These are phyloP conservation scores for Penicillium sp. DNA, from an alignment of 2,329 filamentous ascomycete genomes.

Conservation along the genomic window DNA sequence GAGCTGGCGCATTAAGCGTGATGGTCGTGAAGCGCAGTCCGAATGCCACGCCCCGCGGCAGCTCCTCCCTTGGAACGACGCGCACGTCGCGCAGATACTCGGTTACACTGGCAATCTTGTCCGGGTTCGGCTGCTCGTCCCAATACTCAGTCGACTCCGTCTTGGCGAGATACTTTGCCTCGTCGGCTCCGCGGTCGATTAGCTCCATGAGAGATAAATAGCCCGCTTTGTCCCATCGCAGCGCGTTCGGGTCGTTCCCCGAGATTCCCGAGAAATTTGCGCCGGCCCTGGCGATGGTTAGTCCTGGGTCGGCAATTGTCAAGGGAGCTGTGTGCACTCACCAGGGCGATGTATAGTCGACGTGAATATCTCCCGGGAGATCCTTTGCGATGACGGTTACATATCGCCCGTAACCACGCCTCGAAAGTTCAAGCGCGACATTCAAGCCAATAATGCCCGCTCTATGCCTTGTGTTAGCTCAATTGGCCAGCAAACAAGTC, in stretches of 20 bases:
- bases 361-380: constrained; percentile 47
- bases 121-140: constrained; percentile 44
- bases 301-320: too few relatives aligned
- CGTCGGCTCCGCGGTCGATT: constrained; percentile 37
- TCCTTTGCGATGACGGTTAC: constrained; percentile 48
- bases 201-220: constrained; percentile 41
- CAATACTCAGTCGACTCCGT: constrained; percentile 49
- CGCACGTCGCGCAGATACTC: constrained; percentile 42
- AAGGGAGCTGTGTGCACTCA: constrained; percentile 12
- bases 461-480: not conserved
- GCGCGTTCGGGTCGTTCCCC: constrained; percentile 46
- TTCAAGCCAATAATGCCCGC: constrained; percentile 19
- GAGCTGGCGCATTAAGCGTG: constrained; percentile 46
- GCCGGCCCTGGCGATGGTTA: constrained; percentile 40
- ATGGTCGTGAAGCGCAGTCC: constrained; percentile 45
- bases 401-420: constrained; percentile 14
- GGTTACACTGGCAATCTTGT: constrained; percentile 49
- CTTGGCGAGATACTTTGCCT: constrained; percentile 42
- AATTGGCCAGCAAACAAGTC: not conserved
- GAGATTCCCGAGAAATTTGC: constrained; percentile 54
- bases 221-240: constrained; percentile 49
- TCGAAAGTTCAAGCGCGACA: constrained; percentile 18
- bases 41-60: constrained; percentile 35
- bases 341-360: constrained; percentile 51
- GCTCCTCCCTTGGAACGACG: not conserved